Evolutionary conservation across 768 basidiomycete genomes (phyloP), one percentile per base, ranked within the genome.

Genomic region (Chalciporus piperatus): DNA sequence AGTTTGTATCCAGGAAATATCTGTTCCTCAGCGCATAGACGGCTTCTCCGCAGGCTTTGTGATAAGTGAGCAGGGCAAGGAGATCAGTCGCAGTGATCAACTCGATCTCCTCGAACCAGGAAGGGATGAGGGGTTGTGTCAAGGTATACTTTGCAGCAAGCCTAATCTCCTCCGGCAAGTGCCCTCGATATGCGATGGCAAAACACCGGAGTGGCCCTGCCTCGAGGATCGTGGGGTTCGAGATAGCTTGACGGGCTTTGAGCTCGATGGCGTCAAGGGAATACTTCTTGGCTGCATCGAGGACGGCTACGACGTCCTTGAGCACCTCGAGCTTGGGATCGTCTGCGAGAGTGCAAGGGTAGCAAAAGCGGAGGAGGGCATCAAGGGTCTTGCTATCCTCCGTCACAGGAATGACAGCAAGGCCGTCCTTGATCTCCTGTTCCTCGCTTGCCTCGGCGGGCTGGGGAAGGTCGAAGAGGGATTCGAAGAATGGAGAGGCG

Each of bases 401-500:
- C 1, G 51, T 28, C 11, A 67, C 25, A 0, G 56, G 47, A 22
- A 68, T 30, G 35, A 68, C 67, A 8, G 28, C 41, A 10, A 64
- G 51, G 14, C 59, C 51, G 30, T 62, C 55, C 38, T 40, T 56
- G 40, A n/a, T 40, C 12, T 55, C 55, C 41, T 54, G 58, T 10
- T 58, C 56, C 3, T 35, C 33, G 3, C 6, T 40, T 4, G 6
- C 55, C 39, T 56, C 20, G 2, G 33, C 14, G 1, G 67, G 57
- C 33, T 70, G 64, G 1, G 66, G 65, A 1, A 68, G 47, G 12
- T 50, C 47, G 42, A 74, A 70, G 55, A 75, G 67, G 19, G 59
- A 51, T 22, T 62, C 54, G 44, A 73, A 76, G 46, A 72, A 59
- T 0, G 68, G 54, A 11, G 71, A 70, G 2, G 69, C 60, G 17